Base-by-base conservation (phyloP, 257 asterid species). In the Lithospermum erythrorhizon region DNA sequence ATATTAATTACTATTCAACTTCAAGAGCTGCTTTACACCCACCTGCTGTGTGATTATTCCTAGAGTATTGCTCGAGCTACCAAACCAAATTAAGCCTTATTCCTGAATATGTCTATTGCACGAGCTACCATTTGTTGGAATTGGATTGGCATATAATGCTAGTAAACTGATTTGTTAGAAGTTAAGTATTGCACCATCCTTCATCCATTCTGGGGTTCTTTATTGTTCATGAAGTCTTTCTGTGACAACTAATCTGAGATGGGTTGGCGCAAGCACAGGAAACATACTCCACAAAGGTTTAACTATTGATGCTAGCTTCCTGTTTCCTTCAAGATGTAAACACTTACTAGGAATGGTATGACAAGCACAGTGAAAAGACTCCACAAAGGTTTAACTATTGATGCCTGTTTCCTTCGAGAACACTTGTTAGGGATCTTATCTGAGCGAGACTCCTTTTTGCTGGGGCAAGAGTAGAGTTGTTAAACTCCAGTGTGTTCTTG, bases 1-100 rank as follows among this genome's bases (percentile, higher is more conserved):
- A 53, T 59, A 49, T 70, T 59, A 58, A 59, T 9, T 59, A 73
- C n/a, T 72, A 25, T 58, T 64, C 66, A 68, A 47, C 65, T 78
- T 72, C 35, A 52, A 59, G 37, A 22, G 35, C 13, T 20, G 16
- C 22, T 53, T 53, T 22, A n/a, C 24, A n/a, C 21, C 23, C 18
- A 20, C 57, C 23, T 53, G 3, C 4, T 41, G 49, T 14, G 49
- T 41, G 18, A 18, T 41, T 41, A 41, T 41, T 41, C 49, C 16
- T 41, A 41, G 18, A 41, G 49, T 41, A 13, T 14, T 41, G 49
- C 47, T 8, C 14, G 47, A 35, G 47, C 47, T 27, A 27, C 32
- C 32, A 27, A 27, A 27, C 32, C 32, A 27, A 27, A 27, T 27
- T 27, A 27, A 27, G 0, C 4, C 32, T 35, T 35, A 35, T 35